These are phyloP conservation scores for Nicotiana tomentosiformis DNA, from an alignment of 257 asterid species.

Conservation along the genomic window DNA sequence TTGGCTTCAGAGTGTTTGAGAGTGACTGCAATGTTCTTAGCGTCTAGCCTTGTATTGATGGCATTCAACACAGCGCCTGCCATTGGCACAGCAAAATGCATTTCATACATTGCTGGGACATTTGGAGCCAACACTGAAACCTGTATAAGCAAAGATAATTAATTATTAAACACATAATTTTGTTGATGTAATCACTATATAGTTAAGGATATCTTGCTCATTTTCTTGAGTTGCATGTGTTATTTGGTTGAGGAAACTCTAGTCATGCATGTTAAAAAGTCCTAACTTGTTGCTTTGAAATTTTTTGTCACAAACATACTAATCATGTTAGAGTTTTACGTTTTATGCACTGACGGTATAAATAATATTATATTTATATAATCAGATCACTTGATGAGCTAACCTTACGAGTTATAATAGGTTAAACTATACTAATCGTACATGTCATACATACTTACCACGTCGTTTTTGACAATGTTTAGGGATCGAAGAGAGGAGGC, in stretches of 20 bases:
- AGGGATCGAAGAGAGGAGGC: constrained; percentile 57
- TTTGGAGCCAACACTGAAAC: constrained; percentile 91
- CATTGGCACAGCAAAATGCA: constrained; percentile 98
- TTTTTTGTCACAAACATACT: background rate
- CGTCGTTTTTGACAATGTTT: constrained; percentile 27
- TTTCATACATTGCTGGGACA: constrained; percentile 76
- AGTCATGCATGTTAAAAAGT: background rate
- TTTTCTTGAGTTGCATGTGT: background rate
- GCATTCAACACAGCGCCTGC: constrained; percentile 85
- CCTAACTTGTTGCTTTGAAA: background rate
- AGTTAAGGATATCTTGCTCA: background rate
- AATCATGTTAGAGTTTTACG: background rate
- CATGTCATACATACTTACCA: constrained; percentile 35
- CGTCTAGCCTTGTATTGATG: constrained; percentile 73
- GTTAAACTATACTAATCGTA: too few species aligned
- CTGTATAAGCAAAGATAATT: constrained; percentile 14
- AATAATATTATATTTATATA: too few species aligned
- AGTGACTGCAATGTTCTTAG: constrained; percentile 52
- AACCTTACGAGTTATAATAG: too few species aligned
- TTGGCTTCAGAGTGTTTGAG: constrained; percentile 79
- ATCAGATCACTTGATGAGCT: background rate
- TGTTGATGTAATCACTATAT: background rate
- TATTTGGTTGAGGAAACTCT: background rate
- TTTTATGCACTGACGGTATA: background rate
- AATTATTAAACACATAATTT: background rate